Conservation (phyloP, 192 early-diverging fungal genomes). For the Piromyces finnis region DNA sequence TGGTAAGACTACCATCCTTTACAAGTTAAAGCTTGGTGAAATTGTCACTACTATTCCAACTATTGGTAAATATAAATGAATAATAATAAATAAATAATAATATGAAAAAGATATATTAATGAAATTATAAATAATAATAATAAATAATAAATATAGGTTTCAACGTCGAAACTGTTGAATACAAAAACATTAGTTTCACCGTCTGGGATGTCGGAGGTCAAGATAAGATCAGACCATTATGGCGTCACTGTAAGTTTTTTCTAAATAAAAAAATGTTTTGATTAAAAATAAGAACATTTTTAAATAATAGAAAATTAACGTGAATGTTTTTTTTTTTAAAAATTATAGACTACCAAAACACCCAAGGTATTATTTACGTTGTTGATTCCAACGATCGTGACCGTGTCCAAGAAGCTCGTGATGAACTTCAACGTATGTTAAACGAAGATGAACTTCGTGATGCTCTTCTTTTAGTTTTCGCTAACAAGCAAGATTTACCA, state of each 20-base stretch:
- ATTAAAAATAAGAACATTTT: no score
- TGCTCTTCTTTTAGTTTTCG: conserved; percentile 80
- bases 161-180: conserved; percentile 95
- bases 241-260: conserved; percentile 43
- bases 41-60: conserved; percentile 98
- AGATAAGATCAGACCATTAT: conserved; percentile 46
- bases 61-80: background rate
- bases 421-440: conserved; percentile 87
- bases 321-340: background rate
- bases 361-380: conserved; percentile 90
- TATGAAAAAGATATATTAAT: no score
- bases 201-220: background rate
- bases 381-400: conserved; percentile 95
- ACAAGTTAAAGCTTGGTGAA: conserved; percentile 96
- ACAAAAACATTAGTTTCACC: conserved; percentile 48
- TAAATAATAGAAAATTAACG: no score
- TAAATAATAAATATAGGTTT: conserved; percentile 38
- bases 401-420: conserved; percentile 79
- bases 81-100: background rate
- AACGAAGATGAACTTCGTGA: conserved; percentile 90
- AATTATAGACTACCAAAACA: conserved; percentile 25
- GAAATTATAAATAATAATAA: no score
- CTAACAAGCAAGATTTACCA: conserved; percentile 98
- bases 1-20: conserved; percentile 97
- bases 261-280: no score